Evolutionary conservation across 495 filamentous ascomycete species (phyloP).

Genomic region (Trypethelium eluteriae): DNA sequence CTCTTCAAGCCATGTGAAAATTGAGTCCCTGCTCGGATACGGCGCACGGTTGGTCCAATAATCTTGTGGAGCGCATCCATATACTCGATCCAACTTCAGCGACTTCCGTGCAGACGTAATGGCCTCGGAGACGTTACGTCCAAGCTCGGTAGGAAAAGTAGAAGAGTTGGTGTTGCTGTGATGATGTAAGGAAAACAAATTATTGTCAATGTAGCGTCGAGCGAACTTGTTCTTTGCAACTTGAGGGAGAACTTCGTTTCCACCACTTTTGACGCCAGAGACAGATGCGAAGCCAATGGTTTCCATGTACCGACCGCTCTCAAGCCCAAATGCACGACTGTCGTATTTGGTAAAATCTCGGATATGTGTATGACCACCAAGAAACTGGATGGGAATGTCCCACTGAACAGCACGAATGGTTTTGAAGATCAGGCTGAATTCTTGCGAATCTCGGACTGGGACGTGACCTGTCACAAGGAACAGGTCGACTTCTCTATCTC

Average conservation of each 20-base stretch:
- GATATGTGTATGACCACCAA: constrained; percentile 87
- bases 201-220: constrained; percentile 90
- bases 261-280: constrained; percentile 50
- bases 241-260: constrained; percentile 33
- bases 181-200: constrained; percentile 74
- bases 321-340: constrained; percentile 67
- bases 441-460: constrained; percentile 60
- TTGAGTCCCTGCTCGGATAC: constrained; percentile 60
- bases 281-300: constrained; percentile 96
- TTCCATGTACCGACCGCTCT: constrained; percentile 93
- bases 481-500: constrained; percentile 70
- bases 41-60: constrained; percentile 70
- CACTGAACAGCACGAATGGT: constrained; percentile 70
- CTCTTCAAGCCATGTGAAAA: constrained; percentile 73
- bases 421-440: constrained; percentile 67
- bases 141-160: constrained; percentile 73
- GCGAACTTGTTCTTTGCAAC: constrained; percentile 50
- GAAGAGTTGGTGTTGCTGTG: constrained; percentile 63
- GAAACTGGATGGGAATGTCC: constrained; percentile 83
- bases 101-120: constrained; percentile 62
- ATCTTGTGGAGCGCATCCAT: constrained; percentile 76
- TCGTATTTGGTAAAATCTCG: constrained; percentile 80
- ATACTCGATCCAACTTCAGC: constrained; percentile 62
- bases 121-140: constrained; percentile 60
- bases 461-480: constrained; percentile 87